Percentiles rank a stretch among this genome's conserved stretches.
Evolutionary conservation across 805 yeast species (phyloP).

Genomic region (Candida oleophila): DNA sequence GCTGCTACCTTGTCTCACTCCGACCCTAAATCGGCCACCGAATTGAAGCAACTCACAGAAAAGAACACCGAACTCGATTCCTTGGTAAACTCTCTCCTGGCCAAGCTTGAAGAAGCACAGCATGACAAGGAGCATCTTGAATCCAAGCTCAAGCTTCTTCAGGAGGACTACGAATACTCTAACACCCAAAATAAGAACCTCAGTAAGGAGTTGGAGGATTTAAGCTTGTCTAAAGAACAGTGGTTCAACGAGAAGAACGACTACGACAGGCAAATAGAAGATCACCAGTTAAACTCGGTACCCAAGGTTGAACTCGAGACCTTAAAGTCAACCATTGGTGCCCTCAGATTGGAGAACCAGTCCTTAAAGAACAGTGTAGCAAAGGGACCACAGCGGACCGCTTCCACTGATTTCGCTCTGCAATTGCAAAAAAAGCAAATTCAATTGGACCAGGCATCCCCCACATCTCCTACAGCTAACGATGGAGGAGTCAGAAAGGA

Average conservation of each 20-base stretch:
- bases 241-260: constrained; percentile 7
- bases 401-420: not conserved
- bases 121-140: constrained; percentile 13
- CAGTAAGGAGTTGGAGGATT: constrained; percentile 17
- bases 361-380: constrained; percentile 27
- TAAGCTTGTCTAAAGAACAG: constrained; percentile 15
- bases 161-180: constrained; percentile 20
- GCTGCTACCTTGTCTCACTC: not conserved
- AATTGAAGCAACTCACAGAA: constrained; percentile 16
- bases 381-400: constrained; percentile 5
- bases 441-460: not conserved
- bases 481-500: constrained; percentile 4
- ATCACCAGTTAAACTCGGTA: not conserved
- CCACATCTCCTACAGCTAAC: not conserved
- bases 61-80: constrained; percentile 6
- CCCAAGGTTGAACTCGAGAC: constrained; percentile 23
- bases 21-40: not conserved
- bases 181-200: constrained; percentile 19
- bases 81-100: not conserved
- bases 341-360: constrained; percentile 38
- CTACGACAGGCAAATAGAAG: not conserved
- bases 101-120: constrained; percentile 2
- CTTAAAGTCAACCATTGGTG: constrained; percentile 29
- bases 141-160: constrained; percentile 18
- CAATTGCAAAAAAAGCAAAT: constrained; percentile 1